Base-by-base conservation (phyloP, 1,139 yeast genomes). In the Debaryomyces nepalensis region DNA sequence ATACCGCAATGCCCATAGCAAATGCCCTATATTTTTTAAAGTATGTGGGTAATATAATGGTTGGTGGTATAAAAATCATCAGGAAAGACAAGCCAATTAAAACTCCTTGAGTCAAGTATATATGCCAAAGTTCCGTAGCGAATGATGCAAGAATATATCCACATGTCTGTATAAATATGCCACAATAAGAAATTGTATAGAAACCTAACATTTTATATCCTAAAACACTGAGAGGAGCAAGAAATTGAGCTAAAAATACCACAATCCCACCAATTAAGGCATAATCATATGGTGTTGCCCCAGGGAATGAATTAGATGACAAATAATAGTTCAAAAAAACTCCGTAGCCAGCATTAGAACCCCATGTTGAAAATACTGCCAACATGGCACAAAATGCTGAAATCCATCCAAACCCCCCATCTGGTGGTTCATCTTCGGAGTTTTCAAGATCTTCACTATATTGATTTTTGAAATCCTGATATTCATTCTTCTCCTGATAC, bases 321-420 rank as follows among this genome's bases (percentile, higher is more conserved):
- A 81, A 56, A 55, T 82, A 87, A 53, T 69, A 81, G 29, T 79
- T 74, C 26, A 87, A 63, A 51, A 79, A 84, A 3, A 87, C 84
- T 38, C 93, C 91, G 54, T 75, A 87, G 0, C 81, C 77, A 5
- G 87, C 78, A 53, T 82, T 84, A 35, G 82, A 70, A 19, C 95
- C 95, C 95, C 95, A 87, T 1, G 89, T 78, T 22, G 80, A 74
- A 36, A 81, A 69, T 21, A 63, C 57, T 14, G 47, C 42, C 19
- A 81, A 57, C 58, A 79, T 68, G 0, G 78, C 78, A 49, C 85
- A 76, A 2, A 75, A 41, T 0, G 82, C 80, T 41, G 82, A 73
- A 5, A 82, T 77, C 89, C 93, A 86, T 1, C 87, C 89, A 49
- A 76, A 76, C 1, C 87, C 87, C 18, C 81, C 79, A 61, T 85